phyloP scores from a whole-genome alignment of 1,284 basidiomycete genomes.

The Fomitopsis palustris region DNA sequence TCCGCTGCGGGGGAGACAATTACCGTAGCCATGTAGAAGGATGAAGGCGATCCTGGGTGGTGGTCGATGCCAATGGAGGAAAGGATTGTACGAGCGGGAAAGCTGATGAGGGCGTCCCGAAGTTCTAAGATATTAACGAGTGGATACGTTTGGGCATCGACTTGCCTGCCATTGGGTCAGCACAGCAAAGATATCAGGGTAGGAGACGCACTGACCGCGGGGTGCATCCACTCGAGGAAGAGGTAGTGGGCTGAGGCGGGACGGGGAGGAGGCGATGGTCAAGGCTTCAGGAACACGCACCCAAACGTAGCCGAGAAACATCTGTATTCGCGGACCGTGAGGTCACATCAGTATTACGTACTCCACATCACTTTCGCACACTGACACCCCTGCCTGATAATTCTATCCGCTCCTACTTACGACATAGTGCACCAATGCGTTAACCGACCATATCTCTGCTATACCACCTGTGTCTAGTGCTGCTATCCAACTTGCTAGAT shows the following conservation, averaged over 20 bases:
- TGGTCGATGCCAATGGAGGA: not conserved
- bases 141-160: not conserved
- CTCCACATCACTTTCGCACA: not conserved
- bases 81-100: constrained; percentile 1
- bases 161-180: not conserved
- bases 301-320: not conserved
- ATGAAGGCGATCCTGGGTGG: not conserved
- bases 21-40: not conserved
- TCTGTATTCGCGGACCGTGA: not conserved
- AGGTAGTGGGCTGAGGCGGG: not conserved
- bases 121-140: not conserved
- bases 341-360: not conserved
- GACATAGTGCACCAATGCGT: too few relatives aligned
- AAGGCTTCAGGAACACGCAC: not conserved
- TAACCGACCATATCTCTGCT: too few relatives aligned
- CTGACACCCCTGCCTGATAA: too few relatives aligned
- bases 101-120: not conserved
- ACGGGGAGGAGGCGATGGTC: not conserved
- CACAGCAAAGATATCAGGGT: not conserved
- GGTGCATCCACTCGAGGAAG: not conserved
- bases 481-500: not conserved
- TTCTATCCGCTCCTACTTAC: too few relatives aligned
- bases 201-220: not conserved
- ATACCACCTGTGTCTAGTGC: too few relatives aligned
- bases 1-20: not conserved